These are phyloP conservation scores for Lizonia empirigonia DNA, from an alignment of 2,329 filamentous ascomycete species.

Conservation along the genomic window DNA sequence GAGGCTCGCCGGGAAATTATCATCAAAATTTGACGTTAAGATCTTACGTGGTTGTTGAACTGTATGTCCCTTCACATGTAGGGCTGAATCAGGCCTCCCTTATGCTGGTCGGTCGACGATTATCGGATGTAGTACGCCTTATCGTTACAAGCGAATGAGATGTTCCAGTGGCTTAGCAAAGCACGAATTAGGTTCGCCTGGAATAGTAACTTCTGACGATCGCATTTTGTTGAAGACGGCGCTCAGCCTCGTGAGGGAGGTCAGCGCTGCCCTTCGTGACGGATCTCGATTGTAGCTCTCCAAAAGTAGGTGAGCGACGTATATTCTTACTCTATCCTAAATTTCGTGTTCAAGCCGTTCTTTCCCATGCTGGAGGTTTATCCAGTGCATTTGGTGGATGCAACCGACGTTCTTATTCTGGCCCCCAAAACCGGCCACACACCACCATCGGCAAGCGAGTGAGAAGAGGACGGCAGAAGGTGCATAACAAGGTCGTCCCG, in stretches of 20 bases:
- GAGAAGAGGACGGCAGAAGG: neutral
- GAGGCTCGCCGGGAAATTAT: too few species aligned
- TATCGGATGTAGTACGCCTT: too few species aligned
- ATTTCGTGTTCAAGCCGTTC: too few species aligned
- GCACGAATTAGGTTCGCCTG: neutral
- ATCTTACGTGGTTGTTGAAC: too few species aligned
- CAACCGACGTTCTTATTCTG: slow-evolving; percentile 3
- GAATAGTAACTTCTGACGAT: slow-evolving; percentile 4
- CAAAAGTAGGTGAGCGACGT: too few species aligned
- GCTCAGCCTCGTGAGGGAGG: neutral
- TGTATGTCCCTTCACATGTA: too few species aligned
- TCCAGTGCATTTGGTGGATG: neutral
- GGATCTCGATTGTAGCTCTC: neutral
- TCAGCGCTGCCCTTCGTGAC: neutral
- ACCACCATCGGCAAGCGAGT: slow-evolving; percentile 1
- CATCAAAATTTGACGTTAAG: too few species aligned
- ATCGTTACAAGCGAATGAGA: neutral
- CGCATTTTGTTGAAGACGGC: slow-evolving; percentile 7
- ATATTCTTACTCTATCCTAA: too few species aligned
- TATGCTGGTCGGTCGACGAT: too few species aligned
- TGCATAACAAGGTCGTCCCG: neutral
- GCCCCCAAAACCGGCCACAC: slow-evolving; percentile 8
- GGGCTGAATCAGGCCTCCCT: too few species aligned
- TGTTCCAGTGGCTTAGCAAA: slow-evolving; percentile 4
- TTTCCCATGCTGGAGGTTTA: too few species aligned